phyloP scores from a whole-genome alignment of 78 protist species.

The Dictyostelium firmibasis region DNA sequence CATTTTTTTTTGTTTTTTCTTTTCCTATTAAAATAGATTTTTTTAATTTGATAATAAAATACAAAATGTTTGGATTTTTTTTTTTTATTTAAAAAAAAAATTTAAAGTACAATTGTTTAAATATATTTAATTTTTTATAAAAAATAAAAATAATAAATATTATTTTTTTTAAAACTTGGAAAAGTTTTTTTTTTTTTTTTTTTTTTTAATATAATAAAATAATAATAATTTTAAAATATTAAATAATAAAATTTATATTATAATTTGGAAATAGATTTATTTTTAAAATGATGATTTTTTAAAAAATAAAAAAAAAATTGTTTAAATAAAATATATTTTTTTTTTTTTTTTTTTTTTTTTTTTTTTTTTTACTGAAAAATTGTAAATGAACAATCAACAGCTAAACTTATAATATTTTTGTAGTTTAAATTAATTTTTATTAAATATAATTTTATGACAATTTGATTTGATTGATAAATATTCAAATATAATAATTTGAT shows the following conservation, averaged over 20 bases:
- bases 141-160: not conserved
- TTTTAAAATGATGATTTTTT: too few relatives aligned
- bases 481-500: not conserved
- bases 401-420: not conserved
- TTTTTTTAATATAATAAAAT: too few relatives aligned
- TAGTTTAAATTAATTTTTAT: not conserved
- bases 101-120: not conserved
- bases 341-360: not conserved
- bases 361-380: not conserved
- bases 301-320: not conserved
- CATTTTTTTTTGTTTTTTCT: slow-evolving; percentile 1
- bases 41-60: not conserved
- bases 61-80: not conserved
- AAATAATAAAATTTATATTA: not conserved
- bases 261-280: not conserved
- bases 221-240: not conserved
- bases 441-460: not conserved
- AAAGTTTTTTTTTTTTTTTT: too few relatives aligned
- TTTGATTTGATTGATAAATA: slow-evolving; percentile 16
- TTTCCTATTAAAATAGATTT: too few relatives aligned
- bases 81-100: not conserved
- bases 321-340: not conserved
- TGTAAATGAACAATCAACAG: not conserved
- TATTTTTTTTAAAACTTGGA: not conserved
- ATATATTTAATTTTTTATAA: not conserved